Evolutionary conservation across 805 yeast genomes (phyloP), one percentile per base, ranked within the genome.

Genomic region (Yarrowia sp.): DNA sequence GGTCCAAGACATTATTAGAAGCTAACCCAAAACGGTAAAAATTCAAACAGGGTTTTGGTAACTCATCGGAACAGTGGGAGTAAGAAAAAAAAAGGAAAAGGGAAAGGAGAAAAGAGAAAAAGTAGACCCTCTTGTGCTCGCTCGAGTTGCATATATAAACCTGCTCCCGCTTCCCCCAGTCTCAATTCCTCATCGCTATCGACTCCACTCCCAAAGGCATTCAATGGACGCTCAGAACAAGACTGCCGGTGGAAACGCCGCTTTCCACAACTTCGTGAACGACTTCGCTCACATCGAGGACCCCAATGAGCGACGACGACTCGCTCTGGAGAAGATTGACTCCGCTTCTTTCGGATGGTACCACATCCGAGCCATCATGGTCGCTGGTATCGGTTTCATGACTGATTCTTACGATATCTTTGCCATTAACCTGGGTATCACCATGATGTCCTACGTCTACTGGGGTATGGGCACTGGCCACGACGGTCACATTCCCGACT

Each of bases 401-500:
- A 92, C 97, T 38, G 97, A 92, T 81, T 87, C 97, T 69, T 92
- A 92, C 79, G 97, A 92, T 83, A 90, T 92, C 73, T 92, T 92
- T 75, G 93, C 97, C 73, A 92, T 92, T 74, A 90, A 89, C 80
- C 82, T 92, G 82, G 94, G 90, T 79, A 81, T 90, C 68, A 76
- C 93, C 67, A 91, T 92, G 93, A 79, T 92, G 84, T 79, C 85
- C 42, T 87, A 89, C 74, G 96, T 88, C 68, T 90, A 79, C 83
- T 92, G 93, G 92, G 80, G 78, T 16, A 87, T 87, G 72, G 69
- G 73, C 9, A 77, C 78, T 15, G 74, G 72, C 58, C 32, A 48
- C 22, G 43, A 61, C 49, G 84, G 85, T 69, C 58, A 70, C 35
- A 85, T 88, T 70, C 97, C 97, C 45, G 74, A 84, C 69, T 87